Conservation (phyloP, 1,284 basidiomycete genomes). For the Ceratobasidium sp. region DNA sequence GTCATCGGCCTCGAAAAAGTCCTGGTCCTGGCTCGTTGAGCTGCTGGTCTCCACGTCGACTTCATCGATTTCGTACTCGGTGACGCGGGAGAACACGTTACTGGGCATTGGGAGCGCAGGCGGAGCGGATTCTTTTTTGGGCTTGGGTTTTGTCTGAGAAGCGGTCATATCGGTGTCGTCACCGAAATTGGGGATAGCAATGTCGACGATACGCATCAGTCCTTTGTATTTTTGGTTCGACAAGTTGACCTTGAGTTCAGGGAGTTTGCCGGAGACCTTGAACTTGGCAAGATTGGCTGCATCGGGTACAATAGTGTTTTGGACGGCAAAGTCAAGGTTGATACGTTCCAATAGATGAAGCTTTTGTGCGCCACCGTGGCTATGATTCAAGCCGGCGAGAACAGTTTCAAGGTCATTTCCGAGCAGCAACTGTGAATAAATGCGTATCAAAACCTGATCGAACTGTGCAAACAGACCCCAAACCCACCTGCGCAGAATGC, state of each 20-base stretch:
- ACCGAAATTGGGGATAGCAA: conserved; percentile 87
- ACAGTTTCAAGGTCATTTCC: conserved; percentile 88
- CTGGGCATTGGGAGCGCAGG: conserved; percentile 56
- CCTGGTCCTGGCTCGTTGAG: conserved; percentile 56
- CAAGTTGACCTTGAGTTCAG: conserved; percentile 90
- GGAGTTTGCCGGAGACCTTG: conserved; percentile 92
- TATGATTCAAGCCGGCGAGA: conserved; percentile 75
- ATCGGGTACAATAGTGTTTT: conserved; percentile 93
- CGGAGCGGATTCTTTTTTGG: conserved; percentile 17
- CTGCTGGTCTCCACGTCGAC: conserved; percentile 60
- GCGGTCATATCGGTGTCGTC: conserved; percentile 58
- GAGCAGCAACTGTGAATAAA: conserved; percentile 78
- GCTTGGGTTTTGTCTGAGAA: conserved; percentile 21
- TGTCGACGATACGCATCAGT: conserved; percentile 92
- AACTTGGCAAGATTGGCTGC: conserved; percentile 88
- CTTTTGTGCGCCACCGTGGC: conserved; percentile 62
- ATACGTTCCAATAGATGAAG: conserved; percentile 94
- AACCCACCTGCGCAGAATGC: conserved; percentile 84
- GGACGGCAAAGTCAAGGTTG: conserved; percentile 89
- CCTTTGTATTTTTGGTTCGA: conserved; percentile 97
- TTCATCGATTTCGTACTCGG: conserved; percentile 79
- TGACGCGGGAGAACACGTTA: conserved; percentile 63
- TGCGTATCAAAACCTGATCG: conserved; percentile 9
- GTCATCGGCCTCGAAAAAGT: conserved; percentile 82
- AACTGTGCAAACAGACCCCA: conserved; percentile 33